These are phyloP conservation scores for Mucor lusitanicus DNA, from an alignment of 371 early-diverging fungal species.

Conservation along the genomic window DNA sequence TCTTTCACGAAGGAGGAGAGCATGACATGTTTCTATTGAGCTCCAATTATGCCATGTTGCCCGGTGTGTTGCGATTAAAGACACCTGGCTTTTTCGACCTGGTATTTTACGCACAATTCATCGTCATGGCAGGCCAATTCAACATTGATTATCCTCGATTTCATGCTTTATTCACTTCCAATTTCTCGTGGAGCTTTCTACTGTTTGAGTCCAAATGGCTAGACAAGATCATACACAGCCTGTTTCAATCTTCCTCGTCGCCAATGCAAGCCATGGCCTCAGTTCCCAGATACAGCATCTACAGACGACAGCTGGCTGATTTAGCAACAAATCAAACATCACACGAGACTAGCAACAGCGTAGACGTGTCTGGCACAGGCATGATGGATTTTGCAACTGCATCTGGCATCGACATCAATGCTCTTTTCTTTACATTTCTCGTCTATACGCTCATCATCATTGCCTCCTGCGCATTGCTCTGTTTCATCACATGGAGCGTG, in stretches of 20 bases:
- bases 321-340: not conserved
- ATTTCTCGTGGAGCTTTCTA: slow-evolving; percentile 62
- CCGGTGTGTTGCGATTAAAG: slow-evolving; percentile 52
- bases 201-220: slow-evolving; percentile 31
- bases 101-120: slow-evolving; percentile 56
- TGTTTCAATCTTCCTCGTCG: not conserved
- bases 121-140: slow-evolving; percentile 51
- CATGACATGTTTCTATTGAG: slow-evolving; percentile 49
- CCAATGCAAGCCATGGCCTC: not conserved
- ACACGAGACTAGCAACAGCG: not conserved
- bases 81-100: slow-evolving; percentile 61
- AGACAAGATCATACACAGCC: not conserved
- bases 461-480: slow-evolving; percentile 24
- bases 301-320: slow-evolving; percentile 14
- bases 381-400: slow-evolving; percentile 47
- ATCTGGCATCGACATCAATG: slow-evolving; percentile 42
- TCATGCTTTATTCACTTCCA: slow-evolving; percentile 52
- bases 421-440: slow-evolving; percentile 42
- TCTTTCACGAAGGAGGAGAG: slow-evolving; percentile 39
- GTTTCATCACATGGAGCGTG: slow-evolving; percentile 14
- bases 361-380: slow-evolving; percentile 38
- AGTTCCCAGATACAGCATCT: slow-evolving; percentile 13
- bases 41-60: slow-evolving; percentile 55
- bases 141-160: slow-evolving; percentile 56
- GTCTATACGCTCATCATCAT: slow-evolving; percentile 31